Conservation (phyloP, 371 early-diverging fungal species). For the Syncephalastrum racemosum region DNA sequence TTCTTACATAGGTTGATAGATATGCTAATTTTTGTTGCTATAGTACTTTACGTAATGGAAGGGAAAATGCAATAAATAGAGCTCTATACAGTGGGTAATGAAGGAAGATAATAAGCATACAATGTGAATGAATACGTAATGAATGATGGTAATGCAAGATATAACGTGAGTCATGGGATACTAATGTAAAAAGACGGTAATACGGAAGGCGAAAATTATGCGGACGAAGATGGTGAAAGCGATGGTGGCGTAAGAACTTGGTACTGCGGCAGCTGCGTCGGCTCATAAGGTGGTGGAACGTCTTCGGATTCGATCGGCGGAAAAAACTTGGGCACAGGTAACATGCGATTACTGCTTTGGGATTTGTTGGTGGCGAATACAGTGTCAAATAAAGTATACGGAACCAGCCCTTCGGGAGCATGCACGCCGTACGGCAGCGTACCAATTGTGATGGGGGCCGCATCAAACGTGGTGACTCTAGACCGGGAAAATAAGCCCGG, state of each 20-base stretch:
- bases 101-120: too few relatives aligned
- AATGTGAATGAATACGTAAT: too few relatives aligned
- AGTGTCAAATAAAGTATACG: slow-evolving; percentile 18
- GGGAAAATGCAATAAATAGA: too few relatives aligned
- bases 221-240: too few relatives aligned
- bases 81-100: too few relatives aligned
- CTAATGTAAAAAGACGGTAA: too few relatives aligned
- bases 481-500: slow-evolving; percentile 1
- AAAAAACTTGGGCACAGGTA: slow-evolving; percentile 27
- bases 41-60: too few relatives aligned
- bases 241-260: slow-evolving; percentile 25
- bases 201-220: too few relatives aligned
- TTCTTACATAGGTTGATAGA: too few relatives aligned
- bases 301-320: slow-evolving; percentile 28
- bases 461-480: slow-evolving; percentile 9
- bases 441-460: slow-evolving; percentile 29
- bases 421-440: slow-evolving; percentile 34
- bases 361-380: slow-evolving; percentile 4
- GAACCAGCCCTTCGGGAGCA: slow-evolving; percentile 26
- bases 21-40: too few relatives aligned
- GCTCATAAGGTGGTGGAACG: slow-evolving; percentile 25
- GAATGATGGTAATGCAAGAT: too few relatives aligned
- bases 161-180: too few relatives aligned
- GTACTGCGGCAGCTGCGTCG: slow-evolving; percentile 60
- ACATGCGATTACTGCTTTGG: slow-evolving; percentile 1